Evolutionary conservation across 1,284 basidiomycete genomes (phyloP).

Genomic region (Coriolopsis trogii): DNA sequence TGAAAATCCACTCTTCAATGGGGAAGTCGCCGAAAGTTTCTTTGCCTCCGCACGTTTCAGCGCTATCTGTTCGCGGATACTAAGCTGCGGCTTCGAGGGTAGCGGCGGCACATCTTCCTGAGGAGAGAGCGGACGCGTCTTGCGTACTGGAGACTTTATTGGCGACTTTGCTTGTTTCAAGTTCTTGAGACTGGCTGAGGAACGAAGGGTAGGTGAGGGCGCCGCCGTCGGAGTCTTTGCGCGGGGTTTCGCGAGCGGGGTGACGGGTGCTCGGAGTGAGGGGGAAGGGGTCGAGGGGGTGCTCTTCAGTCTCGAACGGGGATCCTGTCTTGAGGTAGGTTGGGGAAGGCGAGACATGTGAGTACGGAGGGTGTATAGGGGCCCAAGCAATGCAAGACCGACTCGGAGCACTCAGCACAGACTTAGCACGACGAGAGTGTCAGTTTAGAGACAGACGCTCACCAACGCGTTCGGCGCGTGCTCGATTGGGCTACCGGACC

Average conservation of each 20-base stretch:
- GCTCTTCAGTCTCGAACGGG: conserved; percentile 31
- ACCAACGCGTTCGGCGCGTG: conserved; percentile 21
- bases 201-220: conserved; percentile 22
- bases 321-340: conserved; percentile 38
- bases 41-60: conserved; percentile 73
- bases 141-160: conserved; percentile 22
- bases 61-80: conserved; percentile 74
- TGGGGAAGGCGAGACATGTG: conserved; percentile 55
- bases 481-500: conserved; percentile 9
- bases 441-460: too few relatives aligned
- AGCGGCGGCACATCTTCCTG: conserved; percentile 32
- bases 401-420: not conserved
- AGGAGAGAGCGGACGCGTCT: conserved; percentile 12
- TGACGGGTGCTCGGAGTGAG: conserved; percentile 12
- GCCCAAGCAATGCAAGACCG: not conserved
- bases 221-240: conserved; percentile 9
- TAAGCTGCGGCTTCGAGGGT: conserved; percentile 44
- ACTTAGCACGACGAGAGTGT: too few relatives aligned
- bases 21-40: conserved; percentile 45
- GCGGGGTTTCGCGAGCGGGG: conserved; percentile 25
- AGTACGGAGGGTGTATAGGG: not conserved
- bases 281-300: conserved; percentile 20
- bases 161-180: conserved; percentile 17
- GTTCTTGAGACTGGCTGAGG: conserved; percentile 23
- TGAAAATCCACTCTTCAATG: conserved; percentile 32